Evolutionary conservation across 2,329 filamentous ascomycete species (phyloP).

Genomic region (Ophiosphaerella narmari): DNA sequence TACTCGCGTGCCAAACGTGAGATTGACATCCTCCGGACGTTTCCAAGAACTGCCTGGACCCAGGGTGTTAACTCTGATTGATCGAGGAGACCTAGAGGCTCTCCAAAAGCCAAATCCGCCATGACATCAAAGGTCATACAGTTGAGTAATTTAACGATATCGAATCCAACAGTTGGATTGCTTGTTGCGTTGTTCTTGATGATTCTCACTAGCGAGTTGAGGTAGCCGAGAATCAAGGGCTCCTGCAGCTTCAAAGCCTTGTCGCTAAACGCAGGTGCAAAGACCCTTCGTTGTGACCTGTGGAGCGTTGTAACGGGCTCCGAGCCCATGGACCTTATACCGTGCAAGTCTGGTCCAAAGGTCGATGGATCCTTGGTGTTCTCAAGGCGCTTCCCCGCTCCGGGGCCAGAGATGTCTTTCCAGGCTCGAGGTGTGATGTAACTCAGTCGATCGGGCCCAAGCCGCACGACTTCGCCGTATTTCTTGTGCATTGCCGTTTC

Average conservation of each 20-base stretch:
- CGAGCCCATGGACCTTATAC: neutral
- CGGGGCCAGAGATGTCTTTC: slow-evolving; percentile 10
- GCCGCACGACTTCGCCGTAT: slow-evolving; percentile 11
- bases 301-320: neutral
- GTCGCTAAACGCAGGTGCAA: slow-evolving; percentile 42
- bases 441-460: slow-evolving; percentile 5
- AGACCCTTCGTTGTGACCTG: slow-evolving; percentile 5
- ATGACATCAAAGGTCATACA: slow-evolving; percentile 49
- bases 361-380: neutral
- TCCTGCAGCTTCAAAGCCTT: slow-evolving; percentile 42
- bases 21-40: neutral
- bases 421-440: slow-evolving; percentile 7
- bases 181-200: neutral
- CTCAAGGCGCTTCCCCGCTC: neutral
- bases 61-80: slow-evolving; percentile 39
- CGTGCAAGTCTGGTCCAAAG: neutral
- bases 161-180: neutral
- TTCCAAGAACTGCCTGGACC: slow-evolving; percentile 19
- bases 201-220: slow-evolving; percentile 14
- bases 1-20: neutral
- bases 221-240: slow-evolving; percentile 41
- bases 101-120: slow-evolving; percentile 49
- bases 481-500: neutral
- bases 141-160: slow-evolving; percentile 36
- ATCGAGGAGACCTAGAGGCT: slow-evolving; percentile 43